Percentiles rank a stretch among this genome's conserved stretches.
Evolutionary conservation across 2,329 filamentous ascomycete genomes (phyloP).

Genomic region (Alternaria incomplexa): DNA sequence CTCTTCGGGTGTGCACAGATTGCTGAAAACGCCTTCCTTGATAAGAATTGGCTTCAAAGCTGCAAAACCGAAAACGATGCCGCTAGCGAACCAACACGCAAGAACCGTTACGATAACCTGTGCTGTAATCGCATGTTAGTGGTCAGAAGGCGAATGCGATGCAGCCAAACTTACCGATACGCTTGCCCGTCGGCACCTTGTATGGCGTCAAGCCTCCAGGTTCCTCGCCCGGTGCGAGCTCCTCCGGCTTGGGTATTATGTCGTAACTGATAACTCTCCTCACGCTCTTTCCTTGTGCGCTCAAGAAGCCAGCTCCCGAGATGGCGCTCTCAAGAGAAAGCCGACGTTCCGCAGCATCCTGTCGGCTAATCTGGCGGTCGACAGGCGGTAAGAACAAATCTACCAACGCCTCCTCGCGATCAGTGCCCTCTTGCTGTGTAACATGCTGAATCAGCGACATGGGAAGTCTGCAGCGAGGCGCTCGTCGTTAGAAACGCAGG

Average conservation of each 20-base stretch:
- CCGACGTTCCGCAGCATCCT: slow-evolving; percentile 37
- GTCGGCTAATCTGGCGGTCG: slow-evolving; percentile 38
- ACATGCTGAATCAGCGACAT: slow-evolving; percentile 63
- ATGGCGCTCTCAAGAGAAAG: slow-evolving; percentile 39
- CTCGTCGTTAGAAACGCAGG: slow-evolving; percentile 15
- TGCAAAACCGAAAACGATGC: slow-evolving; percentile 51
- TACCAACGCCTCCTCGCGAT: slow-evolving; percentile 51
- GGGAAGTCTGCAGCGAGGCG: slow-evolving; percentile 14
- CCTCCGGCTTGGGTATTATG: slow-evolving; percentile 51
- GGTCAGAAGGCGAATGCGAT: slow-evolving; percentile 8
- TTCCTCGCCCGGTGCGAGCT: slow-evolving; percentile 45
- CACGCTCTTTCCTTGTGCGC: slow-evolving; percentile 37
- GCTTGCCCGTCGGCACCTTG: slow-evolving; percentile 51
- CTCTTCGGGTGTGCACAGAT: slow-evolving; percentile 46
- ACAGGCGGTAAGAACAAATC: slow-evolving; percentile 45
- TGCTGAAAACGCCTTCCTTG: slow-evolving; percentile 46
- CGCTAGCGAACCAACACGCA: slow-evolving; percentile 48
- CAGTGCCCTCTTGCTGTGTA: slow-evolving; percentile 56
- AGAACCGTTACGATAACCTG: slow-evolving; percentile 46
- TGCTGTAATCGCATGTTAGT: slow-evolving; percentile 28
- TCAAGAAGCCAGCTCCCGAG: slow-evolving; percentile 26
- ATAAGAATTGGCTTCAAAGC: slow-evolving; percentile 50
- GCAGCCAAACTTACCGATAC: slow-evolving; percentile 37
- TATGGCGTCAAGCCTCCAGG: slow-evolving; percentile 57
- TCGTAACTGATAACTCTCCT: slow-evolving; percentile 57